Evolutionary conservation across 805 yeast species (phyloP).

Genomic region (Candida silvicultrix): DNA sequence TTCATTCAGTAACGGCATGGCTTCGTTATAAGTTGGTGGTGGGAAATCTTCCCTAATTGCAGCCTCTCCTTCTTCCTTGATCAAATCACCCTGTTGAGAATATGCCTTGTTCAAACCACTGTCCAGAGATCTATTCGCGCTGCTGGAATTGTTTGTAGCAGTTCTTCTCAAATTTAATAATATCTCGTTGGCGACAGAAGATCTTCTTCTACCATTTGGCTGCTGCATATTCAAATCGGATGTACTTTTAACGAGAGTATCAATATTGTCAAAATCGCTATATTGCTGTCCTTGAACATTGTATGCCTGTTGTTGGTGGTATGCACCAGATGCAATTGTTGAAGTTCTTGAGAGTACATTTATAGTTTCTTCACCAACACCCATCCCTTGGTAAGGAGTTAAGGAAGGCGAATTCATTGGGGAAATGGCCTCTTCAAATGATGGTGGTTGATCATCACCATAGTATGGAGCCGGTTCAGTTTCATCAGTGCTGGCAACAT

Average conservation of each 20-base stretch:
- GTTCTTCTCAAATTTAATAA: not conserved
- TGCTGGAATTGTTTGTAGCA: not conserved
- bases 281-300: not conserved
- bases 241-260: conserved; percentile 11
- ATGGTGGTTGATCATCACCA: conserved; percentile 34
- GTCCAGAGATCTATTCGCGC: not conserved
- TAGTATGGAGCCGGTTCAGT: not conserved
- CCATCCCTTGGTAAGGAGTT: conserved; percentile 8
- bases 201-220: conserved; percentile 4
- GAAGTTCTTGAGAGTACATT: conserved; percentile 15
- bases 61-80: not conserved
- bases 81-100: not conserved
- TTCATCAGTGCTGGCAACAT: conserved; percentile 10
- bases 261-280: conserved; percentile 14
- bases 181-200: conserved; percentile 3
- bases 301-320: not conserved
- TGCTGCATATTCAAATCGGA: not conserved
- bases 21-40: conserved; percentile 31
- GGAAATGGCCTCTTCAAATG: conserved; percentile 62
- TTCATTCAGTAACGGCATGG: conserved; percentile 19
- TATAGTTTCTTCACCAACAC: conserved; percentile 13
- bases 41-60: conserved; percentile 1
- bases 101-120: not conserved
- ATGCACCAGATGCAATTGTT: conserved; percentile 7
- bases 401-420: conserved; percentile 27